These are phyloP conservation scores for Aspergillus nanangensis DNA, from an alignment of 495 filamentous ascomycete genomes.

Conservation along the genomic window DNA sequence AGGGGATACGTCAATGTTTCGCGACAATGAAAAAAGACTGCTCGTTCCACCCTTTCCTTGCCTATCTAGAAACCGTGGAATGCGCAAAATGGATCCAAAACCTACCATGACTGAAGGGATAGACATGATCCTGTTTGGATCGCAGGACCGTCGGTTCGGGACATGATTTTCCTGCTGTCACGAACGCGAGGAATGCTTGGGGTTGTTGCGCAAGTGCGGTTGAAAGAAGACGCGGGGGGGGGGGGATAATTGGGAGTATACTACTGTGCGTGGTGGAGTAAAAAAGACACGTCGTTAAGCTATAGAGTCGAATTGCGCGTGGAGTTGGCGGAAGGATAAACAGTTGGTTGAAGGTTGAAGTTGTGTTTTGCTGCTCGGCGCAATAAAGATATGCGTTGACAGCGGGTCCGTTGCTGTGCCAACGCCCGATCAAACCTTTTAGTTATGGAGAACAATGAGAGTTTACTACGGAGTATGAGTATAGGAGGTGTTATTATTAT, in stretches of 20 bases:
- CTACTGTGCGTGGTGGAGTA: no score
- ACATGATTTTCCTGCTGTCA: constrained; percentile 1
- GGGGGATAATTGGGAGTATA: not conserved
- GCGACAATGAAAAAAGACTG: not conserved
- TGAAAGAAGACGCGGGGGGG: not conserved
- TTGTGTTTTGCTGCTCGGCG: constrained; percentile 1
- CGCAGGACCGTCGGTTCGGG: constrained; percentile 1
- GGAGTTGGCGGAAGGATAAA: no score
- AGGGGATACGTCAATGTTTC: no score
- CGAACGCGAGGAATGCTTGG: constrained; percentile 5
- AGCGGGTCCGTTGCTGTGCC: constrained; percentile 13
- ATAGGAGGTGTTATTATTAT: not conserved
- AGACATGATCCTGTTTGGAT: not conserved
- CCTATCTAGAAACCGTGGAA: no score
- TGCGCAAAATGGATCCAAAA: not conserved
- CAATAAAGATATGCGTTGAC: not conserved
- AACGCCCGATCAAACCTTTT: constrained; percentile 1
- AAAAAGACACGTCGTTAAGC: no score
- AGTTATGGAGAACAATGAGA: not conserved
- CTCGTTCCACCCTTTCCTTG: no score
- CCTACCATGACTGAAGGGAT: not conserved
- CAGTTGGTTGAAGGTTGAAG: not conserved
- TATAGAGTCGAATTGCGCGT: no score
- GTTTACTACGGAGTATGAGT: not conserved
- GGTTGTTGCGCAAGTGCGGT: not conserved